A percentile compares a stretch with the other conserved stretches of the same genome.
These are phyloP conservation scores for Aspergillus sojae DNA, from an alignment of 2,329 filamentous ascomycete species.

Conservation along the genomic window DNA sequence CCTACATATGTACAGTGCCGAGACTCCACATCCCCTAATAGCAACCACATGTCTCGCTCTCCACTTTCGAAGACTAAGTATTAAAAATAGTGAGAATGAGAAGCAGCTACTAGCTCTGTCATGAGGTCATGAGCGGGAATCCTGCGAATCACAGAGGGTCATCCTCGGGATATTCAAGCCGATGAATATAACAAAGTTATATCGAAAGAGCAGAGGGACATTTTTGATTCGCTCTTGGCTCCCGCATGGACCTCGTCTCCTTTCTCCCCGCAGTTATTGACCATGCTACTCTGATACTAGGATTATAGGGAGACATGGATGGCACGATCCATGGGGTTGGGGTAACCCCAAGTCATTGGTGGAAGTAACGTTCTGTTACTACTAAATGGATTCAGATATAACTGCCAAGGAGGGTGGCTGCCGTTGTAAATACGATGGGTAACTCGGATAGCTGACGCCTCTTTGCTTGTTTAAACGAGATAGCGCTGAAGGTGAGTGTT, in stretches of 20 bases:
- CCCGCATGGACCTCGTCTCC: background rate
- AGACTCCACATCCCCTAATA: background rate
- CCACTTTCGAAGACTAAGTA: background rate
- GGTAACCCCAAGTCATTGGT: background rate
- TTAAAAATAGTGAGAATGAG: background rate
- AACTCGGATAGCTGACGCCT: background rate
- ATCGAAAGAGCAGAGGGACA: background rate
- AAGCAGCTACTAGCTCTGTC: background rate
- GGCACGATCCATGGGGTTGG: background rate
- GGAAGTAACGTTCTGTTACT: background rate
- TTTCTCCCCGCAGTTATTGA: background rate
- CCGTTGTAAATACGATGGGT: background rate
- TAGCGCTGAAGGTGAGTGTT: background rate
- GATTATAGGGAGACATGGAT: background rate
- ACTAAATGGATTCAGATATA: background rate
- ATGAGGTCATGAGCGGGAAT: background rate
- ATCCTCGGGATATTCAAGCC: background rate
- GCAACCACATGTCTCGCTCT: background rate
- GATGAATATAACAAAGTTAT: background rate
- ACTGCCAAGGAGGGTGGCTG: constrained; percentile 1
- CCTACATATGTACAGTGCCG: background rate
- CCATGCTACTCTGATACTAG: background rate
- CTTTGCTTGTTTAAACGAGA: background rate
- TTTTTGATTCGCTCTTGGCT: background rate
- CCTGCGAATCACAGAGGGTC: background rate